phyloP scores from a whole-genome alignment of 2,329 filamentous ascomycete species.

The Pseudocercospora macadamiae region DNA sequence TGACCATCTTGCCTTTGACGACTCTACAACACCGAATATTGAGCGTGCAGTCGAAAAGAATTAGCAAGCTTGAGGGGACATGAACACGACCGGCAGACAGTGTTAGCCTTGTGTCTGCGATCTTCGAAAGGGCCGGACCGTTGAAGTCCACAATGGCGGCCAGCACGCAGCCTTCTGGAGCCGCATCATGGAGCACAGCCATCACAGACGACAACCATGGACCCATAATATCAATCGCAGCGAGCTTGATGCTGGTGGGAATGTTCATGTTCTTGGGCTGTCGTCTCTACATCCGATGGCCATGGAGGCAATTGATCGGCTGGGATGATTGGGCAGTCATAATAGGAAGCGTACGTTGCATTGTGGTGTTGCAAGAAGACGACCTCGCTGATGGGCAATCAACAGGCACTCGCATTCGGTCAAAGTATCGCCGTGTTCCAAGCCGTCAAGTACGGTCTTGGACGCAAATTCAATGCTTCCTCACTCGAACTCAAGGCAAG shows the following conservation, averaged over 20 bases:
- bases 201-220: conserved; percentile 17
- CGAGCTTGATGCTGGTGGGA: conserved; percentile 20
- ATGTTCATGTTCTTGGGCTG: conserved; percentile 19
- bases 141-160: no score
- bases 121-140: no score
- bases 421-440: conserved; percentile 16
- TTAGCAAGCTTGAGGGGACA: no score
- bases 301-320: conserved; percentile 20
- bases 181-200: conserved; percentile 13
- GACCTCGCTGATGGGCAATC: background rate
- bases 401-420: conserved; percentile 15
- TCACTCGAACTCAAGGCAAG: background rate
- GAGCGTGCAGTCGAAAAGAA: background rate
- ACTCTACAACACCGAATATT: background rate
- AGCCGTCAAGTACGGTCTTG: conserved; percentile 18
- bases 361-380: no score
- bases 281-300: conserved; percentile 21
- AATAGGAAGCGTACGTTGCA: conserved; percentile 14
- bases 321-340: conserved; percentile 19
- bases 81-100: no score
- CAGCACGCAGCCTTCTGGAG: background rate
- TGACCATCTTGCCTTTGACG: background rate
- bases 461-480: background rate
- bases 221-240: conserved; percentile 17
- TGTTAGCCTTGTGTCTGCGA: no score